Evolutionary conservation across 257 asterid species (phyloP).

Genomic region (Salvia rosmarinus): DNA sequence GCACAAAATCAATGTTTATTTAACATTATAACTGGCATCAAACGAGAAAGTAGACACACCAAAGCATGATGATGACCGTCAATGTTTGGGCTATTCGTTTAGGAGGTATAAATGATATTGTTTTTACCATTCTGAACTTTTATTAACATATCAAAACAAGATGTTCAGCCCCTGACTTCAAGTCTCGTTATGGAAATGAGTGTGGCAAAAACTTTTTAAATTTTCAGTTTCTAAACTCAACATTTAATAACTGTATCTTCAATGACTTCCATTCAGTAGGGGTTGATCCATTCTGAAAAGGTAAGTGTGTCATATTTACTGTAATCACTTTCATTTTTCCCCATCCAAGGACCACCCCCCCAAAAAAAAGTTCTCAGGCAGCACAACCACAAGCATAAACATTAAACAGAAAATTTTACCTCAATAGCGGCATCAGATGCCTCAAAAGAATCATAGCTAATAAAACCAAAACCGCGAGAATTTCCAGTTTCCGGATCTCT

Average conservation of each 20-base stretch:
- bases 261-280: background rate
- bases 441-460: constrained; percentile 96
- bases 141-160: background rate
- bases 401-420: constrained; percentile 44
- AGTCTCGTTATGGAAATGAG: background rate
- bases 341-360: background rate
- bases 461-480: constrained; percentile 95
- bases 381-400: constrained; percentile 30
- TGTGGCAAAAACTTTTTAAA: background rate
- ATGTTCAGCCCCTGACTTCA: background rate
- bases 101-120: background rate
- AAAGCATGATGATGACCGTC: constrained; percentile 2
- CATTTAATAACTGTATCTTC: background rate
- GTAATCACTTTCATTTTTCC: background rate
- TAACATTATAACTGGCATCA: background rate
- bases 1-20: background rate
- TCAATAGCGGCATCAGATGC: constrained; percentile 99
- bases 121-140: background rate
- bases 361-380: constrained; percentile 11
- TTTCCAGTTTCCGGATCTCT: constrained; percentile 97
- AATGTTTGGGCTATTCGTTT: constrained; percentile 9
- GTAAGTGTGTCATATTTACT: background rate
- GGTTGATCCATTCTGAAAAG: background rate
- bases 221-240: constrained; percentile 1
- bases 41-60: background rate